These are phyloP conservation scores for Coniochaeta prunicola DNA, from an alignment of 2,329 filamentous ascomycete genomes.

Conservation along the genomic window DNA sequence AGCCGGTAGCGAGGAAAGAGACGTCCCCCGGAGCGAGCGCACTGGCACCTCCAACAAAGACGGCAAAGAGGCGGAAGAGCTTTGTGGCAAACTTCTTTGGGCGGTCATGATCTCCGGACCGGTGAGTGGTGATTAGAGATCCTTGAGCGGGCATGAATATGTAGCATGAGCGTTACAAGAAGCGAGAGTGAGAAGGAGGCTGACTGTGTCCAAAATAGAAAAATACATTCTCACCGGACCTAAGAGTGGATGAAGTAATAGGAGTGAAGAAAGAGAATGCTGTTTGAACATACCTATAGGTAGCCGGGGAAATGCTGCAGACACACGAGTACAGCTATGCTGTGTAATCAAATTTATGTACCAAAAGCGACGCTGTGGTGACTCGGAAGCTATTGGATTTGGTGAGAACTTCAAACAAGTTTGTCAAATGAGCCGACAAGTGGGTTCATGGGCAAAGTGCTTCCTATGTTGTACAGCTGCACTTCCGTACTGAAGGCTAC, in stretches of 20 bases:
- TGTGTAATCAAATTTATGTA: neutral
- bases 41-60: neutral
- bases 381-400: neutral
- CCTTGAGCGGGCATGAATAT: neutral
- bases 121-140: neutral
- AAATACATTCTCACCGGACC: neutral
- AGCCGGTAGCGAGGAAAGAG: constrained; percentile 7
- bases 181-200: neutral
- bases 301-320: neutral
- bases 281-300: neutral
- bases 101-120: constrained; percentile 7
- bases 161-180: too few relatives aligned
- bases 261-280: neutral
- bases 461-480: too few relatives aligned
- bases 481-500: too few relatives aligned
- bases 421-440: neutral
- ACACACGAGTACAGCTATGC: neutral
- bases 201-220: neutral
- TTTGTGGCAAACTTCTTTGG: constrained; percentile 38
- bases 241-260: too few relatives aligned
- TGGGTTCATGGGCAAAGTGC: too few relatives aligned
- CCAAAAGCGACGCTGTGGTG: neutral
- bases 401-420: neutral
- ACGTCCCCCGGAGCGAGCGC: neutral
- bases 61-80: constrained; percentile 34